These are phyloP conservation scores for Candida pseudoviswanathii DNA, from an alignment of 1,139 yeast genomes.

Conservation along the genomic window DNA sequence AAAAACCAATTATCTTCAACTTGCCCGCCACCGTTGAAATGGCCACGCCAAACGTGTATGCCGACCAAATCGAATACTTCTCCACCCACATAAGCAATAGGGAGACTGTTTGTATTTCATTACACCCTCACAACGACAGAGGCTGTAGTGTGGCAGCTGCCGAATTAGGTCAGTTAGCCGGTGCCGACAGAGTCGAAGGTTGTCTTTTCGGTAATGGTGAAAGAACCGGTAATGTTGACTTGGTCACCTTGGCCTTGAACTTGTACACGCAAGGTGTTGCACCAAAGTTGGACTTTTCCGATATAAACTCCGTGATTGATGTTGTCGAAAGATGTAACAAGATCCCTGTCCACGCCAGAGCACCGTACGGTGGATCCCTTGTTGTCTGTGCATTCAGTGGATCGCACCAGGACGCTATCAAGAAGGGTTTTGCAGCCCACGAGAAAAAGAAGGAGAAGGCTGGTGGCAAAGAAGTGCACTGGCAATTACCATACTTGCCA, in stretches of 20 bases:
- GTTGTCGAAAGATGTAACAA: conserved; percentile 50
- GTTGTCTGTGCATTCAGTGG: conserved; percentile 55
- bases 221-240: conserved; percentile 53
- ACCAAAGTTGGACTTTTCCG: conserved; percentile 48
- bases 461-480: conserved; percentile 25
- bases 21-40: conserved; percentile 54
- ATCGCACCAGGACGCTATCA: conserved; percentile 54
- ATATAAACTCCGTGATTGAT: conserved; percentile 42
- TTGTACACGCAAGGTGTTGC: conserved; percentile 49
- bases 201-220: conserved; percentile 54
- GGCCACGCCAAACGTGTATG: conserved; percentile 51
- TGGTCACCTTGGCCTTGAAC: conserved; percentile 50
- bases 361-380: conserved; percentile 52
- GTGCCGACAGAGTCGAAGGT: conserved; percentile 54
- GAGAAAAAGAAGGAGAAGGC: conserved; percentile 31
- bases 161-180: conserved; percentile 50
- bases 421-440: conserved; percentile 44
- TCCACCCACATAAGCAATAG: conserved; percentile 43
- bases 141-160: conserved; percentile 56
- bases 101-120: conserved; percentile 47
- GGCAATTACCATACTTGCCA: conserved; percentile 52
- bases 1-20: conserved; percentile 47
- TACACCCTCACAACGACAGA: conserved; percentile 52
- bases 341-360: conserved; percentile 49
- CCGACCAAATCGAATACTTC: conserved; percentile 53